phyloP scores from a whole-genome alignment of 495 filamentous ascomycete genomes.

The Aspergillus olivimuriae region DNA sequence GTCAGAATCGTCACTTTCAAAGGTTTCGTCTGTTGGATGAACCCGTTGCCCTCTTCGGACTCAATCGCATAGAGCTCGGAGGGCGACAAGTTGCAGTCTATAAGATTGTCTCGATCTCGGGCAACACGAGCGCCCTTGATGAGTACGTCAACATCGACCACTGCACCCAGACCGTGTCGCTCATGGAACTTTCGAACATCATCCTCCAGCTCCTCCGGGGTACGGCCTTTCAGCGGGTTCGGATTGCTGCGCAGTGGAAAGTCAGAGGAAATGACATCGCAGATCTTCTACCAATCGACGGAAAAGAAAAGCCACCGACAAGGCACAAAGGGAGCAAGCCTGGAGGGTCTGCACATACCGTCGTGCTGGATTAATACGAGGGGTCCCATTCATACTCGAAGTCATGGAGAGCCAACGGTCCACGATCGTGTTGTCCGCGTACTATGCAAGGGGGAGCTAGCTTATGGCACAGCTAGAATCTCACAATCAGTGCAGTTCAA shows the following conservation, averaged over 20 bases:
- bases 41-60: constrained; percentile 1
- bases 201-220: constrained; percentile 6
- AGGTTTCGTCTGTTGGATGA: constrained; percentile 14
- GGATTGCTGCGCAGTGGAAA: neutral
- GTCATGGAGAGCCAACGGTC: too few species aligned
- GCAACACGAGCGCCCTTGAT: constrained; percentile 13
- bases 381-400: too few species aligned
- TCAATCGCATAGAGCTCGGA: constrained; percentile 2
- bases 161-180: neutral
- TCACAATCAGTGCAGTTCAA: too few species aligned
- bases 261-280: too few species aligned
- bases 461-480: too few species aligned
- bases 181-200: constrained; percentile 10
- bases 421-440: too few species aligned
- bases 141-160: constrained; percentile 9
- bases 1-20: constrained; percentile 20
- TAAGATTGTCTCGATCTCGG: neutral
- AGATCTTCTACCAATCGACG: too few species aligned
- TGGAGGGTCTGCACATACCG: too few species aligned
- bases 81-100: neutral
- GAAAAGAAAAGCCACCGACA: too few species aligned
- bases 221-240: constrained; percentile 5
- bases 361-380: too few species aligned
- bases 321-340: too few species aligned
- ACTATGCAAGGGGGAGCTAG: too few species aligned